Evolutionary conservation across 257 asterid species (phyloP), one percentile per base, ranked within the genome.

Genomic region (Avicennia marina): DNA sequence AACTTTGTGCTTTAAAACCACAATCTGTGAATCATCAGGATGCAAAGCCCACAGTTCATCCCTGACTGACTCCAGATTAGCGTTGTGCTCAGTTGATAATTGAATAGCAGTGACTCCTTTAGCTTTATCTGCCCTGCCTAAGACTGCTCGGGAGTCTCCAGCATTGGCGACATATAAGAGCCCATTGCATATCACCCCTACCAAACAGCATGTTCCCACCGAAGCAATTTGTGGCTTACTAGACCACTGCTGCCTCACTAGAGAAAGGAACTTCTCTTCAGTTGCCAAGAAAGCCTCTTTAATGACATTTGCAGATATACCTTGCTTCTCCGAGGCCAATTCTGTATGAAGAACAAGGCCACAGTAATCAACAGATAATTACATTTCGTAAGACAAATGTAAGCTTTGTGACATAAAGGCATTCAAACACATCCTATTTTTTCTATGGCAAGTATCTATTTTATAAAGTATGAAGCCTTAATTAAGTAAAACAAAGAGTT

Each of bases 181-280:
- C 31, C 96, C 97, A n/a, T 74, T 68, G 72, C 86, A 76, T 58
- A 93, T 73, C 58, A 91, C 78, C 51, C 97, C 97, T 6, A 72
- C 95, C 77, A 91, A 84, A 74, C 98, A 91, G 64, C 98, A 91
- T 1, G 97, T 72, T 29, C 98, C 98, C 3, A 88, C 97, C 2
- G 98, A 81, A 20, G 97, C 97, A 20, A 91, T 50, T 62, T 83
- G 95, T 27, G 98, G 97, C 59, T 60, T 89, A 27, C 64, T 41
- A 12, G 60, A 64, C 98, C 98, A 91, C 60, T 83, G 83, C 25
- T 71, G 81, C 75, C 72, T 81, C 51, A 91, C 98, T 8, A 72
- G 72, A 44, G 87, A 77, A 15, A 91, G 75, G 47, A 91, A 91
- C 60, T 86, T 95, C 69, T 88, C 89, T 57, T 91, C 98, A 0